Conservation (phyloP, 176 grass and related monocot genomes). For the Oryza glumipatula region DNA sequence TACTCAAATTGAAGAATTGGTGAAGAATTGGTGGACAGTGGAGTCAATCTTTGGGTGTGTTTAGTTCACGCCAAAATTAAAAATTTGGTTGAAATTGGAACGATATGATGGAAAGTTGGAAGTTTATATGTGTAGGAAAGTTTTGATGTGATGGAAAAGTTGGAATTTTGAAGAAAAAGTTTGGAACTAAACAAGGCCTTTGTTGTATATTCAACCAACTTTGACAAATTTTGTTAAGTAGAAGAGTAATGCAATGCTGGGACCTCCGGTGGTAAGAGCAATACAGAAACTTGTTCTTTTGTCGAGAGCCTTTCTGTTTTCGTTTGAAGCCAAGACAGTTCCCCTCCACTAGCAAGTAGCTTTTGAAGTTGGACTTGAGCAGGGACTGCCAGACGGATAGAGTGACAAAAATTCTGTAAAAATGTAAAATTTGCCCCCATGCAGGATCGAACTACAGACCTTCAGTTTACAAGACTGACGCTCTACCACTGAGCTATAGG, state of each 20-base stretch:
- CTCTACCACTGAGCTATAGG: slow-evolving; percentile 99
- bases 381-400: background rate
- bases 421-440: slow-evolving; percentile 57
- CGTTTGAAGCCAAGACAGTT: background rate
- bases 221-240: background rate
- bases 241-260: background rate
- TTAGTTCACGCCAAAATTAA: too few species aligned
- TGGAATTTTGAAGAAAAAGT: too few species aligned
- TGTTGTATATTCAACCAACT: background rate
- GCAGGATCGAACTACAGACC: slow-evolving; percentile 99
- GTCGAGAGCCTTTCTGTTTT: background rate
- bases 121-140: too few species aligned
- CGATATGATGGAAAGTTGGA: too few species aligned
- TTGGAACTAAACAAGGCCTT: too few species aligned
- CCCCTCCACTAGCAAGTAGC: background rate
- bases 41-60: background rate
- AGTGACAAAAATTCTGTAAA: background rate
- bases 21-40: background rate
- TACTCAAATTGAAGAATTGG: background rate
- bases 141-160: too few species aligned
- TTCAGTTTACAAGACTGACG: slow-evolving; percentile 99
- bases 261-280: background rate
- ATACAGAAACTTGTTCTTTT: background rate
- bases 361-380: background rate
- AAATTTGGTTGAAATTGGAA: too few species aligned